Evolutionary conservation across 768 basidiomycete genomes (phyloP), one percentile per base, ranked within the genome.

Genomic region (Phylloporus sp.): DNA sequence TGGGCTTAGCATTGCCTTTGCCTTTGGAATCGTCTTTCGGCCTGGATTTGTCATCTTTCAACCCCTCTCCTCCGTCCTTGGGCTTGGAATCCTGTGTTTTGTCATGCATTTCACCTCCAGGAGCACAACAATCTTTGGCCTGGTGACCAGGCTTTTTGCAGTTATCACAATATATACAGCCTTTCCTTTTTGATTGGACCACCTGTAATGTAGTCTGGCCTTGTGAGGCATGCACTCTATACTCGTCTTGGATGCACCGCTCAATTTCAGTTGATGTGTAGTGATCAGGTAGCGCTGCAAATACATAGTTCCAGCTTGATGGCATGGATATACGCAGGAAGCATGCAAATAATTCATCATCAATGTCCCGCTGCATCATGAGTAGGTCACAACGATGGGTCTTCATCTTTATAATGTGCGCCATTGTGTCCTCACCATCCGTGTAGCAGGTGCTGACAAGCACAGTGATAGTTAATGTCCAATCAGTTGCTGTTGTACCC

Each of bases 251-350:
- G 18, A 60, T 55, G 39, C 6, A 16, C 0, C 13, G 23, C 26
- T 60, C 40, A 0, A 59, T 36, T 42, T 60, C 42, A 0, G 31
- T 7, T 7, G 61, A 55, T 20, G 50, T 49, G 24, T 63, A 63
- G 12, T 40, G 44, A 0, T 53, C 35, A 0, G 56, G 47, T 13
- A 61, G 52, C 5, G 41, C 48, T 5, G 52, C 15, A 15, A 61
- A 61, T 2, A 52, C 36, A 6, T 57, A 56, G 35, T 60, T 62
- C 56, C 57, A 62, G 0, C 34, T 39, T 0, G 29, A 5, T 1
- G 49, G 54, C 54, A 58, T 62, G n/a, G 56, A 58, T 12, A 62
- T 55, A 8, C 44, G 15, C 8, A 62, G 40, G 39, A 62, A 59
- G 12, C 59, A 60, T 6, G 24, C 26, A 16, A 42, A 28, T n/a